A percentile compares a stretch with the other conserved stretches of the same genome.
These are phyloP conservation scores for Zizania palustris DNA, from an alignment of 202 grass and related monocot genomes.

Conservation along the genomic window DNA sequence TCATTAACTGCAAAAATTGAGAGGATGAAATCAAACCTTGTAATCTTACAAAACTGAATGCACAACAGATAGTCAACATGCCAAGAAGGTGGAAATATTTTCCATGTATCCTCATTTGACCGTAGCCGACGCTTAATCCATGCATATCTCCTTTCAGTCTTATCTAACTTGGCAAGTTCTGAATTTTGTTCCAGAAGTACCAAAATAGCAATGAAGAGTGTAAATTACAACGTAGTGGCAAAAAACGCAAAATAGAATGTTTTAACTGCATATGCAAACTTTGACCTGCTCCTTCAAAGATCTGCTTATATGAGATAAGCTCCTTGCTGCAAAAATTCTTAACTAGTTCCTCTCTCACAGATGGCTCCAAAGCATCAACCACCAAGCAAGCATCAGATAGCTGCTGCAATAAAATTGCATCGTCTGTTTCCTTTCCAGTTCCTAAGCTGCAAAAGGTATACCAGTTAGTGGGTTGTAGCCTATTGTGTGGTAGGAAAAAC, in stretches of 20 bases:
- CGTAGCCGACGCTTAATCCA: constrained; percentile 92
- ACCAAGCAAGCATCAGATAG: constrained; percentile 97
- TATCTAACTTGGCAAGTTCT: constrained; percentile 98
- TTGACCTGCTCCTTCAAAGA: constrained; percentile 98
- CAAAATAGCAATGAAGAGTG: constrained; percentile 31
- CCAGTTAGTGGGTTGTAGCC: background rate
- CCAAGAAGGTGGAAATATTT: constrained; percentile 95
- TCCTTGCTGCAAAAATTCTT: constrained; percentile 99
- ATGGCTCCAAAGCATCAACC: constrained; percentile 97
- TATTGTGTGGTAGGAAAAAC: constrained; percentile 1
- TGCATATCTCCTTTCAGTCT: constrained; percentile 99
- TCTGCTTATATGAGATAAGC: constrained; percentile 92
- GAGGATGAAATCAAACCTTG: constrained; percentile 64
- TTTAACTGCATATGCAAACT: constrained; percentile 35
- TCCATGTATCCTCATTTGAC: constrained; percentile 99
- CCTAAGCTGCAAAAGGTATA: constrained; percentile 80
- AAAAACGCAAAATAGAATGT: constrained; percentile 19
- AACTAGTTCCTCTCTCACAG: constrained; percentile 97
- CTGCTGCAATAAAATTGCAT: constrained; percentile 84
- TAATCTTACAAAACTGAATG: constrained; percentile 99
- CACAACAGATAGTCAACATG: constrained; percentile 98
- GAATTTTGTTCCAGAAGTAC: constrained; percentile 37
- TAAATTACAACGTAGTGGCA: constrained; percentile 17
- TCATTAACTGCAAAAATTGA: constrained; percentile 39
- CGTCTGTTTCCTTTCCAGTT: constrained; percentile 99